These are phyloP conservation scores for Seiridium unicorne DNA, from an alignment of 2,329 filamentous ascomycete species.

Conservation along the genomic window DNA sequence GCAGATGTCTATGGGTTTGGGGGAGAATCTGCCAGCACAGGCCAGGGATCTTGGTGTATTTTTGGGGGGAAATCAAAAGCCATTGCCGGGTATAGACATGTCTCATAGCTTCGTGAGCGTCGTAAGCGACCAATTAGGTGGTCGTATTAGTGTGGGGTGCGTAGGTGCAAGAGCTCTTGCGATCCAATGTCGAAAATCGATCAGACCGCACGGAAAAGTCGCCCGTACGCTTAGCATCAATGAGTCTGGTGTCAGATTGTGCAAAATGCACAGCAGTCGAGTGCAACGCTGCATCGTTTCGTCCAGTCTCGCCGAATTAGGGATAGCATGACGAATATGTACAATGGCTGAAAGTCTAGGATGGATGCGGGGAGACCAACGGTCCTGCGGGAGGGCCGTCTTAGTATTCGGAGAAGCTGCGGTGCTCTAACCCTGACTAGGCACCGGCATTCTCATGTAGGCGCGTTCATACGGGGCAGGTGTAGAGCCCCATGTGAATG, in stretches of 20 bases:
- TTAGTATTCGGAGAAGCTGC: too few relatives aligned
- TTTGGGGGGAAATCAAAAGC: neutral
- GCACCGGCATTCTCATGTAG: constrained; percentile 23
- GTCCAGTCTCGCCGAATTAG: too few relatives aligned
- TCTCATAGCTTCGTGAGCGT: constrained; percentile 27
- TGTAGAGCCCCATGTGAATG: neutral
- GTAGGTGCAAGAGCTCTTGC: neutral
- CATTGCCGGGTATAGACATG: constrained; percentile 8
- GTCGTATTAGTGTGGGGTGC: constrained; percentile 15
- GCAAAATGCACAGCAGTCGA: too few relatives aligned
- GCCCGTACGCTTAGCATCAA: too few relatives aligned
- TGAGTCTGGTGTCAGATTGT: too few relatives aligned
- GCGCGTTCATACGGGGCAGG: neutral
- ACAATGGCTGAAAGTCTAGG: neutral
- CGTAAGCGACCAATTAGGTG: constrained; percentile 16
- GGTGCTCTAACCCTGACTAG: constrained; percentile 16
- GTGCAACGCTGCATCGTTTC: too few relatives aligned
- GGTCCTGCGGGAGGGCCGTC: too few relatives aligned
- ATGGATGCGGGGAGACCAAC: neutral
- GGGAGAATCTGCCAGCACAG: neutral
- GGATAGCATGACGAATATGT: neutral
- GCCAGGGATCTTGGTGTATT: neutral
- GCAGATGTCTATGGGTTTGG: neutral
- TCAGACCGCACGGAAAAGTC: too few relatives aligned
- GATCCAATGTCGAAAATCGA: neutral